A percentile compares a stretch with the other conserved stretches of the same genome.
Evolutionary conservation across 768 basidiomycete species (phyloP).

Genomic region (Tylopilus rubrobrunneus): DNA sequence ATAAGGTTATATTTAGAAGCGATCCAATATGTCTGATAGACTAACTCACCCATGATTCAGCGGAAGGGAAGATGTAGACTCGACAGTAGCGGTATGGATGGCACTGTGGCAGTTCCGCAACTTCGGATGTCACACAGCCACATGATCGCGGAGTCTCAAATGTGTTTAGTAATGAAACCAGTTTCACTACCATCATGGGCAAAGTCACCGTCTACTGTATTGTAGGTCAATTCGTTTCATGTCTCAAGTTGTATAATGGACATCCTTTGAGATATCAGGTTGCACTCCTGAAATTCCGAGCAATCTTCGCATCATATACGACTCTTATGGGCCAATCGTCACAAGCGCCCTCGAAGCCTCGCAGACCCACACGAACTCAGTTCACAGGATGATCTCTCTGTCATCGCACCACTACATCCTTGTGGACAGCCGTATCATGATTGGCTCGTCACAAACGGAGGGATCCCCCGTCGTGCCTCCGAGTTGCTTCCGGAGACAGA

Average conservation of each 20-base stretch:
- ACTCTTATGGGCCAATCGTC: background rate
- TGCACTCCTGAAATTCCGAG: background rate
- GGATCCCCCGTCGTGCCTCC: no score
- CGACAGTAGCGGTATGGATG: background rate
- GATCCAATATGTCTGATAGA: background rate
- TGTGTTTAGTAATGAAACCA: no score
- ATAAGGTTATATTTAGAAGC: conserved; percentile 2
- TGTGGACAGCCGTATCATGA: background rate
- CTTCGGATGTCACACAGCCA: conserved; percentile 12
- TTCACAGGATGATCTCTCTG: background rate
- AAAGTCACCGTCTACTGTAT: background rate
- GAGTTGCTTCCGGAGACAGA: background rate
- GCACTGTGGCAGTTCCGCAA: background rate
- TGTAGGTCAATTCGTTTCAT: background rate
- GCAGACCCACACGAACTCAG: background rate
- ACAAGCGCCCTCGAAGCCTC: background rate
- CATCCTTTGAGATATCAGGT: background rate
- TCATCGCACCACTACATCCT: background rate
- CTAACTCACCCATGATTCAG: conserved; percentile 21
- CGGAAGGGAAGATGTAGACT: conserved; percentile 7
- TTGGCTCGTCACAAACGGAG: no score
- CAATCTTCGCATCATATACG: background rate
- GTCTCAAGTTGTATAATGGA: background rate
- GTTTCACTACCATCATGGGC: background rate
- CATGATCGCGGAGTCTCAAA: conserved; percentile 1